Conservation (phyloP, 441 rosid genomes). For the Adansonia grandidieri region DNA sequence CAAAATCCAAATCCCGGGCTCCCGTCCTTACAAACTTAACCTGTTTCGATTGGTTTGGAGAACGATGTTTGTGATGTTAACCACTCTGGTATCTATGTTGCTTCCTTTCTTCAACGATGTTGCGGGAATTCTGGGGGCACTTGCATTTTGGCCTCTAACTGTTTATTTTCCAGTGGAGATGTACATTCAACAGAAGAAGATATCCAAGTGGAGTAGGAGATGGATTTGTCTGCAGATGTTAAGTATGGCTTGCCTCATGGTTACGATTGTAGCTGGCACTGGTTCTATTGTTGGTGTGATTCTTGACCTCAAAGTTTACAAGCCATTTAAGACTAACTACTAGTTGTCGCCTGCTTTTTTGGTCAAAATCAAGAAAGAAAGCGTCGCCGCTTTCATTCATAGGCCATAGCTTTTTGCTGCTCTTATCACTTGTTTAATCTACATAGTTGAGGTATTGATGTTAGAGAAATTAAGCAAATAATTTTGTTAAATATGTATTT, state of each 20-base stretch:
- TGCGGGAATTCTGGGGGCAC: conserved; percentile 73
- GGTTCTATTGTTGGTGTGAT: conserved; percentile 74
- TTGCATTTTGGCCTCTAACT: conserved; percentile 79
- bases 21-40: conserved; percentile 52
- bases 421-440: not conserved
- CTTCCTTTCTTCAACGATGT: conserved; percentile 90
- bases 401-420: not conserved
- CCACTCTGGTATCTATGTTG: conserved; percentile 70
- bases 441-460: not conserved
- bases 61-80: conserved; percentile 59
- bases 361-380: not conserved
- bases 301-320: conserved; percentile 62
- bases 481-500: conserved; percentile 18
- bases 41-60: conserved; percentile 73
- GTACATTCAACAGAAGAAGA: conserved; percentile 63
- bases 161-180: conserved; percentile 84
- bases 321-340: conserved; percentile 60
- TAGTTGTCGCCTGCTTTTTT: conserved; percentile 15
- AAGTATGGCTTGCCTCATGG: conserved; percentile 54
- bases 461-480: conserved; percentile 2
- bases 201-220: conserved; percentile 53
- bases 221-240: conserved; percentile 72
- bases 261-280: conserved; percentile 62
- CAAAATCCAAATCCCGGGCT: conserved; percentile 47
- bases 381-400: not conserved